Percentiles rank a stretch among this genome's conserved stretches.
These are phyloP conservation scores for Prunus fruticosa DNA, from an alignment of 306 rosid genomes.

Conservation along the genomic window DNA sequence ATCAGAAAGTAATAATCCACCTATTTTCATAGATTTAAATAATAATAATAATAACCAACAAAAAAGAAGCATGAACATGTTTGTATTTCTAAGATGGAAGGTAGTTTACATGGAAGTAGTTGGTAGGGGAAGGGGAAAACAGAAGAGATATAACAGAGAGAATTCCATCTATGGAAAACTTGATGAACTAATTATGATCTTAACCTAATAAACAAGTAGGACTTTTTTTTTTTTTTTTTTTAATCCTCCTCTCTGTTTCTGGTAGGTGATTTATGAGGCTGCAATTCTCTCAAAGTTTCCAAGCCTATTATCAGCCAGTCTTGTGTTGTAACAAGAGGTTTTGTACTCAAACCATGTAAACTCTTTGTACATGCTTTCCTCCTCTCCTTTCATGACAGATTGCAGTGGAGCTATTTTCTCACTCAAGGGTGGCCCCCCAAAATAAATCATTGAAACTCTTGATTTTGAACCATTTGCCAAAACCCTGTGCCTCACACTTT, in stretches of 20 bases:
- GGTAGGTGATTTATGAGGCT: slow-evolving; percentile 40
- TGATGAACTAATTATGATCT: not conserved
- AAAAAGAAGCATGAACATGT: not conserved
- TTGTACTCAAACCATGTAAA: slow-evolving; percentile 98
- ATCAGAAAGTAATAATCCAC: slow-evolving; percentile 1
- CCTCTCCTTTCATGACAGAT: slow-evolving; percentile 68
- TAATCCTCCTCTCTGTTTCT: not conserved
- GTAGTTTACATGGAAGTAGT: not conserved
- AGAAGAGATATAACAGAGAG: not conserved
- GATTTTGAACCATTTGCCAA: slow-evolving; percentile 62
- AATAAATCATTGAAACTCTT: slow-evolving; percentile 86
- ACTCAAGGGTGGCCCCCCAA: slow-evolving; percentile 87
- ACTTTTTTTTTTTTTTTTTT: not conserved
- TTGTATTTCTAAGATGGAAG: not conserved
- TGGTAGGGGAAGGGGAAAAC: not conserved
- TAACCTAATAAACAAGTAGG: not conserved
- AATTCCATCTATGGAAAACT: slow-evolving; percentile 7
- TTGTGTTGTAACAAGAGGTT: slow-evolving; percentile 43
- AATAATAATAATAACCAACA: not conserved
- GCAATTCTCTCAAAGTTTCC: slow-evolving; percentile 69
- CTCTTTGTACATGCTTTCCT: slow-evolving; percentile 81
- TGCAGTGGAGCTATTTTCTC: slow-evolving; percentile 90
- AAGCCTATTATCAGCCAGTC: slow-evolving; percentile 83
- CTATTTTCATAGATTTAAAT: not conserved
- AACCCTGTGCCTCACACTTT: slow-evolving; percentile 87